Conservation (phyloP, 257 asterid species). For the Mentha longifolia region DNA sequence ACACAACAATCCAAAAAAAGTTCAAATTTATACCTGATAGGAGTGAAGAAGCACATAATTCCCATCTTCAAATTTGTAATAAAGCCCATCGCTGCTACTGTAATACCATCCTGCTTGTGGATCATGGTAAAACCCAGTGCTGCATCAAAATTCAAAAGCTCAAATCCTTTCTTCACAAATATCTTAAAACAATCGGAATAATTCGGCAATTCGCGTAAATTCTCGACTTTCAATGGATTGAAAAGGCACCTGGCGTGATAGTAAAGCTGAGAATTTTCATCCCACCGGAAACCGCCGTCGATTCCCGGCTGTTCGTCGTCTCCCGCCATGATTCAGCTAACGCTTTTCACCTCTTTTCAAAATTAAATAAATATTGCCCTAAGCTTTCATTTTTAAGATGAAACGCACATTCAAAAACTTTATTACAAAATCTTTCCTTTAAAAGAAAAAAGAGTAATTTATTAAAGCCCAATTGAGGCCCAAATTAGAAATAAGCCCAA, state of each 20-base stretch:
- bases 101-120: slow-evolving; percentile 92
- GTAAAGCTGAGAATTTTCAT: slow-evolving; percentile 78
- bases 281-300: slow-evolving; percentile 74
- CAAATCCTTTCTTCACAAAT: neutral
- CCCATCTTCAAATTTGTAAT: slow-evolving; percentile 88
- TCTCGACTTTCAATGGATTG: neutral
- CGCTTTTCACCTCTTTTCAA: slow-evolving; percentile 1
- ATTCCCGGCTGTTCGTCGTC: slow-evolving; percentile 37
- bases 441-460: too few species aligned
- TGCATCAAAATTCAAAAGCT: slow-evolving; percentile 43
- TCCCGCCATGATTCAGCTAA: slow-evolving; percentile 59
- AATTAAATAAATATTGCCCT: too few species aligned
- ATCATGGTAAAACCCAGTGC: slow-evolving; percentile 92
- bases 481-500: too few species aligned
- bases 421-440: too few species aligned
- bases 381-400: too few species aligned
- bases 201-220: neutral
- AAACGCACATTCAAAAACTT: too few species aligned
- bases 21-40: slow-evolving; percentile 47
- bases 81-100: slow-evolving; percentile 76
- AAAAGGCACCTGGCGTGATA: slow-evolving; percentile 75
- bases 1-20: too few species aligned
- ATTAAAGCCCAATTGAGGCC: too few species aligned
- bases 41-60: slow-evolving; percentile 68
- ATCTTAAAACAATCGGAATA: slow-evolving; percentile 25